Base-by-base conservation (phyloP, 2,329 filamentous ascomycete genomes). In the Clarireedia homoeocarpa region DNA sequence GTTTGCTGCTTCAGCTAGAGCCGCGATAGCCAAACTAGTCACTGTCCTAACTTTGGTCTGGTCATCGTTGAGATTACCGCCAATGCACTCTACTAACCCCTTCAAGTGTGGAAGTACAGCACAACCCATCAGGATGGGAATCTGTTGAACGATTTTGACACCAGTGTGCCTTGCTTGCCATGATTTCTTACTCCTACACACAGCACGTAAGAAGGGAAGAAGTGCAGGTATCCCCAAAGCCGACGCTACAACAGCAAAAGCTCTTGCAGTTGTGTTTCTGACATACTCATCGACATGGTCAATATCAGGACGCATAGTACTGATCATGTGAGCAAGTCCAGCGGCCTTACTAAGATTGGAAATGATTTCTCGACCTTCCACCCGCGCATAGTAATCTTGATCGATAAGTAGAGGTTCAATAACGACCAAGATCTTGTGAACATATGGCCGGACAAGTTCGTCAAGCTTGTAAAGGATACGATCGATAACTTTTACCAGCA, bases 351-450 rank as follows among this genome's bases (percentile, higher is more conserved):
- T 89, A 50, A 99, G 82, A 71, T 99, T 99, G 55, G 92, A 97
- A 65, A 99, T 99, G 66, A 99, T 99, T 71, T 99, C 94, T 64
- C 94, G 89, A 72, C 94, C 94, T 72, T 99, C 94, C 5, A 99
- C 94, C 71, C 94, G 87, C 44, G 95, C 94, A 71, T 99, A 99
- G 74, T 99, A 99, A 74, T 99, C 95, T 75, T 99, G 94, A 69
- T 99, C 95, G 67, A 99, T 99, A 63, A 99, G 87, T 50, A 99
- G 78, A n/a, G 94, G 94, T 72, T 99, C 95, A 66, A 99, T 99
- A 69, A 99, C 94, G 53, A 99, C 94, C 57, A 99, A 74, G 60
- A 99, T 99, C 76, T 97, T 97, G 77, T 99, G 95, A 15, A 96
- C 92, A 62, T 92, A 99, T 23, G 94, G 94, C 42, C 94, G 84